Evolutionary conservation across 2,329 filamentous ascomycete genomes (phyloP).

Genomic region (Sporothrix brasiliensis): DNA sequence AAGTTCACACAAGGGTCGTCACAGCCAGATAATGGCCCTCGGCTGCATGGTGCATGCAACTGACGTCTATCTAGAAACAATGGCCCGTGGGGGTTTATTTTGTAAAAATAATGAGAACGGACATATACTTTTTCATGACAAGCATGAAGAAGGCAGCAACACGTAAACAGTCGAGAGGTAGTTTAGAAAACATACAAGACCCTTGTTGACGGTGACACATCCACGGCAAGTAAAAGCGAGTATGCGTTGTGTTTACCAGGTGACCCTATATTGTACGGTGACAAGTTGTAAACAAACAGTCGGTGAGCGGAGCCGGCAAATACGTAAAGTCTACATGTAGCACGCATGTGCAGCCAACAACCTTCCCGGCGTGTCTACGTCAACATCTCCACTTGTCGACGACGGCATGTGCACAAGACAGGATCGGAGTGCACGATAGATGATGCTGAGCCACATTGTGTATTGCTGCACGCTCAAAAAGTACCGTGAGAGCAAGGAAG

Average conservation of each 20-base stretch:
- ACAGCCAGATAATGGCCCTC: neutral
- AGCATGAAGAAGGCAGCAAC: constrained; percentile 1
- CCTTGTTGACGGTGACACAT: neutral
- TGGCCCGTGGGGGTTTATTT: neutral
- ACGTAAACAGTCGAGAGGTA: neutral
- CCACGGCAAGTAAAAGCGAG: neutral
- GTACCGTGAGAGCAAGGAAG: neutral
- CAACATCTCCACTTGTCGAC: neutral
- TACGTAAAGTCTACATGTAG: no score
- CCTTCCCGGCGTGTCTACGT: no score
- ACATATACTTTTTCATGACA: neutral
- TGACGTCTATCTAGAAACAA: neutral
- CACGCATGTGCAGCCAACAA: neutral
- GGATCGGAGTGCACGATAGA: neutral
- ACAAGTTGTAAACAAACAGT: neutral
- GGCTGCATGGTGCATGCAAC: constrained; percentile 12
- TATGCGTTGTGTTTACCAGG: neutral
- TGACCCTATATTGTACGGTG: neutral
- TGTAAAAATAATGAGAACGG: neutral
- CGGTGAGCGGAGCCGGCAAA: constrained; percentile 14
- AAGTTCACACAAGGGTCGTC: no score
- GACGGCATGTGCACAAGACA: constrained; percentile 15
- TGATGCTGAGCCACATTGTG: neutral
- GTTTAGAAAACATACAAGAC: neutral
- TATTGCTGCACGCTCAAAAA: neutral